A percentile compares a stretch with the other conserved stretches of the same genome.
phyloP scores from a whole-genome alignment of 2,329 filamentous ascomycete species.

The Pezicula neosporulosa region DNA sequence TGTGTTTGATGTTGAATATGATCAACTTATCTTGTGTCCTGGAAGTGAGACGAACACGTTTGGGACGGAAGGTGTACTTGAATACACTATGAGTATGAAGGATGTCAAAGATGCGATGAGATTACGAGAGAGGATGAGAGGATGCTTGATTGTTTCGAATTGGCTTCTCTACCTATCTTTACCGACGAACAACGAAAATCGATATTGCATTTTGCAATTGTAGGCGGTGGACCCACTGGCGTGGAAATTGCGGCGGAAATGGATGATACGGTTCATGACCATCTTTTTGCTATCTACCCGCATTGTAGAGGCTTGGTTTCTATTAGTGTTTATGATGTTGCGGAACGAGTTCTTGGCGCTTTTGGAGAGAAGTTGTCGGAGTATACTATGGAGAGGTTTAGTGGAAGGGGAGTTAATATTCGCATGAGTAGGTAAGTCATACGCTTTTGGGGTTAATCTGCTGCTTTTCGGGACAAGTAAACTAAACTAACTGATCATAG shows the following conservation, averaged over 20 bases:
- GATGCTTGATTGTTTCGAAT: slow-evolving; percentile 64
- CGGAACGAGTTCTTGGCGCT: slow-evolving; percentile 69
- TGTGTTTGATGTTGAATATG: slow-evolving; percentile 36
- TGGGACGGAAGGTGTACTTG: slow-evolving; percentile 71
- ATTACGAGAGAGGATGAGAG: slow-evolving; percentile 63
- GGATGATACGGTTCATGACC: slow-evolving; percentile 67
- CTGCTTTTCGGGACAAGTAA: too few relatives aligned
- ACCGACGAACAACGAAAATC: slow-evolving; percentile 49
- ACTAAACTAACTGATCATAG: slow-evolving; percentile 41
- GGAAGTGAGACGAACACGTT: slow-evolving; percentile 61
- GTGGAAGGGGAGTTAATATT: slow-evolving; percentile 62
- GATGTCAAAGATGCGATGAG: slow-evolving; percentile 74
- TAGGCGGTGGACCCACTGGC: slow-evolving; percentile 67
- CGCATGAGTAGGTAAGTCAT: slow-evolving; percentile 43
- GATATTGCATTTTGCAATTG: slow-evolving; percentile 70
- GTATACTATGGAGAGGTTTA: slow-evolving; percentile 66
- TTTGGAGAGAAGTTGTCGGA: slow-evolving; percentile 67
- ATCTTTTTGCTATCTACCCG: slow-evolving; percentile 61
- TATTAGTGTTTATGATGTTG: slow-evolving; percentile 73
- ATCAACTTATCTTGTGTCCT: slow-evolving; percentile 37
- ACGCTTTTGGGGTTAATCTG: too few relatives aligned
- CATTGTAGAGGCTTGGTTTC: slow-evolving; percentile 51
- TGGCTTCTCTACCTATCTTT: slow-evolving; percentile 59
- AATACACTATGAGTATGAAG: slow-evolving; percentile 78
- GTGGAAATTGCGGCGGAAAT: slow-evolving; percentile 72